A percentile compares a stretch with the other conserved stretches of the same genome.
Conservation (phyloP, 2,329 filamentous ascomycete genomes). For the Trichoderma sp. region DNA sequence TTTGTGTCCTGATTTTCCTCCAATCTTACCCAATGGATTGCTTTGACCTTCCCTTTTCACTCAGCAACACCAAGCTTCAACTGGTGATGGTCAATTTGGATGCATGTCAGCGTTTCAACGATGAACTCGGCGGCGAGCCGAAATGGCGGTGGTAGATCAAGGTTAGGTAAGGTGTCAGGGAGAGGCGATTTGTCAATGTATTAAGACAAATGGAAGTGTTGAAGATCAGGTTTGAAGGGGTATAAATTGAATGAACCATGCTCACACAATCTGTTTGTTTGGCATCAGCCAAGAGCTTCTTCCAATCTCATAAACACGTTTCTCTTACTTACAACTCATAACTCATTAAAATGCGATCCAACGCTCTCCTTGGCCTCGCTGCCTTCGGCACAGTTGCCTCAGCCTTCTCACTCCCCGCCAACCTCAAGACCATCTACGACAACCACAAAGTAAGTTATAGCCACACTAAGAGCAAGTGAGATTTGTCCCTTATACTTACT, state of each 20-base stretch:
- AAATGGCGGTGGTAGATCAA: not conserved
- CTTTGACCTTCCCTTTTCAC: conserved; percentile 5
- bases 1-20: not conserved
- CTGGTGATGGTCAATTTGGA: not conserved
- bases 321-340: not conserved
- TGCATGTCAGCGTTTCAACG: not conserved
- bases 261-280: no score
- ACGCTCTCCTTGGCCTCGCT: conserved; percentile 12
- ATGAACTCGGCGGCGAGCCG: not conserved
- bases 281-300: not conserved
- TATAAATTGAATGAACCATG: not conserved
- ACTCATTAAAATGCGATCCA: conserved; percentile 14
- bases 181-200: not conserved
- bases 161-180: not conserved
- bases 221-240: not conserved
- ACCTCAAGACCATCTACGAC: conserved; percentile 22
- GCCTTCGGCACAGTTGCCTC: conserved; percentile 22
- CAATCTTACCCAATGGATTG: not conserved
- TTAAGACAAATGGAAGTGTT: not conserved
- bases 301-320: not conserved
- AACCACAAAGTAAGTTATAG: conserved; percentile 13
- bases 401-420: conserved; percentile 20
- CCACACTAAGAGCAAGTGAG: not conserved
- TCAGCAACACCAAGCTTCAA: not conserved
- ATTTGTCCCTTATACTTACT: not conserved